Evolutionary conservation across 345 rosid genomes (phyloP), one percentile per base, ranked within the genome.

Genomic region (Acer saccharum): DNA sequence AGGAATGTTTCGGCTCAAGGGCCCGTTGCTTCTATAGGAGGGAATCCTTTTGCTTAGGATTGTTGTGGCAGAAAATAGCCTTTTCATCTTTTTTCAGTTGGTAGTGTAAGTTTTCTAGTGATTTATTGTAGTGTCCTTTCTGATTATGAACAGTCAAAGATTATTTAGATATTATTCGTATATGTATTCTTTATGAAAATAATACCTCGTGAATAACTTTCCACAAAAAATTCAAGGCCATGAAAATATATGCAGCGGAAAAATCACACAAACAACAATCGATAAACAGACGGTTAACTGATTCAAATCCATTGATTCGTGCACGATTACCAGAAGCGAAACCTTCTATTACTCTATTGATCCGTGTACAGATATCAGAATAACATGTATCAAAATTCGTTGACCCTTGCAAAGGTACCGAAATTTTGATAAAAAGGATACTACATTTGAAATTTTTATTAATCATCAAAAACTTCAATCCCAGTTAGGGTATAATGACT

Each of bases 1-100:
- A 96, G 98, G 85, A 89, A 82, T 67, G 79, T 90, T 43, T 86
- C 89, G 29, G 71, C 90, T 41, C 97, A 91, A 78, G 99, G 87
- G 7, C 92, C 88, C 66, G 90, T 94, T 81, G 92, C 99, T 76
- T 90, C 90, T 8, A 43, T 88, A 0, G 93, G 97, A 75, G 95
- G 98, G 75, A 96, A 96, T 82, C 98, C 98, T 58, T 96, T 96
- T 81, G 94, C 96, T 1, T 95, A 88, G 87, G 11, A 41, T 68
- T 72, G 66, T 52, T 4, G 50, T 3, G 4, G 64, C 52, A 44
- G 48, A 76, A 46, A 74, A 9, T 43, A 18, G 69, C 17, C 23
- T 46, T 58, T 43, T 32, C 16, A 14, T 69, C 12, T 41, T 46
- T 14, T 35, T 75, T n/a, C 67, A 6, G 68, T 77, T 43, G 14